Conservation (phyloP, 2,329 filamentous ascomycete genomes). For the Pseudogymnoascus sp. region DNA sequence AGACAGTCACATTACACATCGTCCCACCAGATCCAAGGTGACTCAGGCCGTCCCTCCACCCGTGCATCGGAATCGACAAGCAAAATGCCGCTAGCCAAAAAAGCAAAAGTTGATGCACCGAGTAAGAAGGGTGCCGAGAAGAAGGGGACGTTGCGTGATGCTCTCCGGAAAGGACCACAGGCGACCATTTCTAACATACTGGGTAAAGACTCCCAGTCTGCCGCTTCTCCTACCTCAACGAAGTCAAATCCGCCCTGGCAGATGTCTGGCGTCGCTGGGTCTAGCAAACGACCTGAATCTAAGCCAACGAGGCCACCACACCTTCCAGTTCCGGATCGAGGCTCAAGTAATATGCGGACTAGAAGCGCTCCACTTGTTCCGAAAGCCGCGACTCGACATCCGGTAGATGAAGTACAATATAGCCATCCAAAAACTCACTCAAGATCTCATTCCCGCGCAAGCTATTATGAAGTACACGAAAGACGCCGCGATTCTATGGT, state of each 20-base stretch:
- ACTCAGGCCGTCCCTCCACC: constrained; percentile 14
- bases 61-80: constrained; percentile 21
- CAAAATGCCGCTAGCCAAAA: constrained; percentile 26
- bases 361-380: constrained; percentile 28
- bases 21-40: constrained; percentile 8
- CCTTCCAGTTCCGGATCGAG: constrained; percentile 26
- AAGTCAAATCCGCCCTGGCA: constrained; percentile 15
- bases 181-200: constrained; percentile 41
- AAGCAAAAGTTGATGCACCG: constrained; percentile 22
- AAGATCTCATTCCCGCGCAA: constrained; percentile 38
- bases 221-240: constrained; percentile 8
- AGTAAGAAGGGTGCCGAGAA: constrained; percentile 33
- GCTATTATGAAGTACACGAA: constrained; percentile 44
- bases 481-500: constrained; percentile 44
- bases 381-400: constrained; percentile 17
- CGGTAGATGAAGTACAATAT: constrained; percentile 31
- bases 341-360: constrained; percentile 26
- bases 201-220: constrained; percentile 36
- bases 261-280: neutral
- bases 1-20: constrained; percentile 14
- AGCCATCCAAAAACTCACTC: constrained; percentile 16
- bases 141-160: constrained; percentile 39
- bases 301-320: constrained; percentile 20
- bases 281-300: constrained; percentile 16
- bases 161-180: constrained; percentile 41